phyloP scores from a whole-genome alignment of 176 grass and related monocot species.

The Avena sativa region DNA sequence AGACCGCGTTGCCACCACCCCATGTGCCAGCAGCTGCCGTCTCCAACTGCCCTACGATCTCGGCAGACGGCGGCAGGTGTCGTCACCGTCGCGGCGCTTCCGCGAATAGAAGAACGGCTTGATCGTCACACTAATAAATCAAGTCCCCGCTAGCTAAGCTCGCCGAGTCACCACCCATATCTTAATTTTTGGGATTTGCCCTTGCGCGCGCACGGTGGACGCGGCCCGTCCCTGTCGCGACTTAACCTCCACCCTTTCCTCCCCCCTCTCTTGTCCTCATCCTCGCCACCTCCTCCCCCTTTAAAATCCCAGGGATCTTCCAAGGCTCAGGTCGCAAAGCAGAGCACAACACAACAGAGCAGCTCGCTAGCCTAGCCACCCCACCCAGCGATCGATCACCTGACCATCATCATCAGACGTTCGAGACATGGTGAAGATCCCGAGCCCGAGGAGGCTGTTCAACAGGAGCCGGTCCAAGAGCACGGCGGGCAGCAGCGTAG shows the following conservation, averaged over 20 bases:
- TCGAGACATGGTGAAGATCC: constrained; percentile 65
- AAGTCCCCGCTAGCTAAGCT: constrained; percentile 19
- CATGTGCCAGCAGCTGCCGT: constrained; percentile 64
- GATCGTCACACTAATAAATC: constrained; percentile 41
- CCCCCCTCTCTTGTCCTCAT: constrained; percentile 36
- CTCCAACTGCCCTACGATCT: constrained; percentile 38
- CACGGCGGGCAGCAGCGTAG: neutral
- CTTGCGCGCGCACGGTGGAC: constrained; percentile 45
- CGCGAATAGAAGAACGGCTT: neutral
- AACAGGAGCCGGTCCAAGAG: constrained; percentile 54
- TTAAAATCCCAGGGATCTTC: constrained; percentile 38
- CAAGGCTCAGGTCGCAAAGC: neutral
- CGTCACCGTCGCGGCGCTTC: constrained; percentile 1
- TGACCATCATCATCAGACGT: neutral
- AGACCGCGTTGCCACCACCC: constrained; percentile 48
- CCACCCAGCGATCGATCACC: neutral
- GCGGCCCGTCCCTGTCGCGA: constrained; percentile 50
- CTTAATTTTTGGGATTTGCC: neutral
- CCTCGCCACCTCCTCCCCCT: constrained; percentile 5
- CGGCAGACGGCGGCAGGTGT: neutral
- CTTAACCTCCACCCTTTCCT: constrained; percentile 28
- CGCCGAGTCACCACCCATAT: constrained; percentile 47
- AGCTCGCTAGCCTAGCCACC: neutral
- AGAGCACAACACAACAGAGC: neutral
- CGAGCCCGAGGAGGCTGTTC: constrained; percentile 80